Evolutionary conservation across 176 grass and related monocot species (phyloP), one percentile per base, ranked within the genome.

Genomic region (Chrysopogon serrulatus): DNA sequence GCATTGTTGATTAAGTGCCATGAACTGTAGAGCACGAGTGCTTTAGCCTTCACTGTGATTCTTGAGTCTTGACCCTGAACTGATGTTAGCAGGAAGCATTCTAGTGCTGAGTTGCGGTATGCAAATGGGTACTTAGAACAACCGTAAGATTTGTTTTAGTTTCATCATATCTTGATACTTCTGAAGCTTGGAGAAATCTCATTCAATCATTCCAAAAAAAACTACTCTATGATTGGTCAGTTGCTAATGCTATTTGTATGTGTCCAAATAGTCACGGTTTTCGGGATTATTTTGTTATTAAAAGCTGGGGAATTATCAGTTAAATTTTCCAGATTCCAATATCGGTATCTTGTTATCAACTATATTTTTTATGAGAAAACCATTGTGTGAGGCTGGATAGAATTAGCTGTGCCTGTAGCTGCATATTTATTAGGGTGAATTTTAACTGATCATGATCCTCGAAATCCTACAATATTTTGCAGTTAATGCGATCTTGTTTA

Each of bases 211-310:
- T 9, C 12, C 19, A n/a, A 43, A 83, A 78, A 14, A 54, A 53
- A 43, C 16, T 23, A 77, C 44, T 23, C 16, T 56, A 48, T 41
- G 15, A 16, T 10, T 23, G 10, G 32, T 9, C 36, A 63, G 37
- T 31, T 70, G 17, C 26, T 83, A 53, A 28, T 14, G 10, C 13
- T 31, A 33, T 54, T 16, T 48, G 19, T 5, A 32, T 45, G 28
- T 59, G 62, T 71, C 30, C 13, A 66, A 73, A 66, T 43, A 57
- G 36, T 69, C n/a, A 37, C 57, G 23, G 2, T 7, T 57, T 61
- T 43, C 5, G 48, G 63, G 47, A 26, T 80, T 76, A 7, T 87
- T 87, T 62, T 48, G n/a, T 45, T 40, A 76, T 47, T 40, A 40
- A 5, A 67, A 62, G 30, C 4, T 64, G 3, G n/a, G 37, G 24